These are phyloP conservation scores for Trichoderma oligosporum DNA, from an alignment of 2,329 filamentous ascomycete species.

Conservation along the genomic window DNA sequence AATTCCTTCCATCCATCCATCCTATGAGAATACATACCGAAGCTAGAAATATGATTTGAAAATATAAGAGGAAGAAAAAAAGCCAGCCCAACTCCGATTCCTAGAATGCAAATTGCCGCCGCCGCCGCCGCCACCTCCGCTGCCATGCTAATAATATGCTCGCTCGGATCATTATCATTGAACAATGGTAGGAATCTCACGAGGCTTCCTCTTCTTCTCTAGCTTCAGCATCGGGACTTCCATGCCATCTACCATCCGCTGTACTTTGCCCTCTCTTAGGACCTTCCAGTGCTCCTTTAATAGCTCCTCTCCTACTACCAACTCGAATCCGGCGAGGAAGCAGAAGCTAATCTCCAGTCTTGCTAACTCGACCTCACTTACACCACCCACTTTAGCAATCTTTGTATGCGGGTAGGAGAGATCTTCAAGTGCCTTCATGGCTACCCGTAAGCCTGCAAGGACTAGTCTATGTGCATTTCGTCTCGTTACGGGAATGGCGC, in stretches of 20 bases:
- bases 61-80: neutral
- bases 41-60: neutral
- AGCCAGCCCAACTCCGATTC: neutral
- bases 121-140: neutral
- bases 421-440: slow-evolving; percentile 94
- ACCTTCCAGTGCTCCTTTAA: slow-evolving; percentile 35
- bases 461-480: slow-evolving; percentile 84
- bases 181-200: neutral
- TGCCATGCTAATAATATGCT: neutral
- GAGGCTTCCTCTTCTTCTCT: slow-evolving; percentile 8
- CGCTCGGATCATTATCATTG: too few relatives aligned
- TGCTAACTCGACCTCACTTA: slow-evolving; percentile 75
- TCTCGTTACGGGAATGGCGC: slow-evolving; percentile 72
- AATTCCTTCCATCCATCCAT: neutral
- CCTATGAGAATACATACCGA: neutral
- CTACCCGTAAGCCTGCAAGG: slow-evolving; percentile 77
- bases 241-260: slow-evolving; percentile 25
- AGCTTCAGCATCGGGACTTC: slow-evolving; percentile 31
- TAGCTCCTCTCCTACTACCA: slow-evolving; percentile 50
- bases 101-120: neutral
- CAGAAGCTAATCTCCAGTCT: slow-evolving; percentile 86
- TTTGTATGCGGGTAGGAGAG: slow-evolving; percentile 80
- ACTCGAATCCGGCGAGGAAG: slow-evolving; percentile 79
- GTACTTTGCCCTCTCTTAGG: slow-evolving; percentile 31
- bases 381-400: slow-evolving; percentile 83